phyloP scores from a whole-genome alignment of 2,329 filamentous ascomycete genomes.

The Apiospora phragmitis region DNA sequence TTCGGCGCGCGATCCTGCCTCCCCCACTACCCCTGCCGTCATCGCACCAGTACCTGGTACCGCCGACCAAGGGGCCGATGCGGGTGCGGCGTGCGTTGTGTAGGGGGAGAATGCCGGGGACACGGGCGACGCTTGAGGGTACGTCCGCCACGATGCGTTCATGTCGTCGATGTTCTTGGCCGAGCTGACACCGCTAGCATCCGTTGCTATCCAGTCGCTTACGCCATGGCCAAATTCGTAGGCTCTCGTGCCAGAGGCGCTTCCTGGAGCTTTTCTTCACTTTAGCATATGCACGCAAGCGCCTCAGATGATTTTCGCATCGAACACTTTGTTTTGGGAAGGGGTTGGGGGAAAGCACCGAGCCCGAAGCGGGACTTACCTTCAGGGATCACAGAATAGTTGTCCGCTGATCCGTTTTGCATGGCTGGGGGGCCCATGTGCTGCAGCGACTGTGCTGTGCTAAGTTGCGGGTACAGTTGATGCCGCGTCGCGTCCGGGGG shows the following conservation, averaged over 20 bases:
- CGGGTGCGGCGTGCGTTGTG: constrained; percentile 38
- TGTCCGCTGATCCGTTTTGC: constrained; percentile 27
- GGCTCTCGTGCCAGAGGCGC: constrained; percentile 31
- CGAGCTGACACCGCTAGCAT: constrained; percentile 36
- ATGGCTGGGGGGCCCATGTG: constrained; percentile 45
- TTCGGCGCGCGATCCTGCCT: constrained; percentile 39
- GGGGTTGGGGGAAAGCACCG: not conserved
- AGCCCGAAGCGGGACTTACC: not conserved
- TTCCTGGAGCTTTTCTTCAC: constrained; percentile 33
- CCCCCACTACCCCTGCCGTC: constrained; percentile 32
- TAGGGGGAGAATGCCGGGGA: constrained; percentile 53
- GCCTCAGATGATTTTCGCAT: not conserved
- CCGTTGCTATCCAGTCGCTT: constrained; percentile 47
- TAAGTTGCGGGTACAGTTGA: constrained; percentile 43
- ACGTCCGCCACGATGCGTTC: constrained; percentile 49
- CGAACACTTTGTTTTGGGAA: not conserved
- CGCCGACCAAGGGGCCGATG: constrained; percentile 42
- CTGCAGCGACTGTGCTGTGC: constrained; percentile 40
- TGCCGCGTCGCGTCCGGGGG: constrained; percentile 42
- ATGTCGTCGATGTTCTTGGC: constrained; percentile 44
- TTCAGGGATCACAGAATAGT: not conserved
- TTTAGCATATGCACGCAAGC: not conserved
- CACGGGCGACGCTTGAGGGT: constrained; percentile 51
- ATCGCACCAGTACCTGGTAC: constrained; percentile 19
- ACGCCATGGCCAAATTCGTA: constrained; percentile 43